Percentiles rank a stretch among this genome's conserved stretches.
phyloP scores from a whole-genome alignment of 2,329 filamentous ascomycete genomes.

The Didymosphaeria variabile region DNA sequence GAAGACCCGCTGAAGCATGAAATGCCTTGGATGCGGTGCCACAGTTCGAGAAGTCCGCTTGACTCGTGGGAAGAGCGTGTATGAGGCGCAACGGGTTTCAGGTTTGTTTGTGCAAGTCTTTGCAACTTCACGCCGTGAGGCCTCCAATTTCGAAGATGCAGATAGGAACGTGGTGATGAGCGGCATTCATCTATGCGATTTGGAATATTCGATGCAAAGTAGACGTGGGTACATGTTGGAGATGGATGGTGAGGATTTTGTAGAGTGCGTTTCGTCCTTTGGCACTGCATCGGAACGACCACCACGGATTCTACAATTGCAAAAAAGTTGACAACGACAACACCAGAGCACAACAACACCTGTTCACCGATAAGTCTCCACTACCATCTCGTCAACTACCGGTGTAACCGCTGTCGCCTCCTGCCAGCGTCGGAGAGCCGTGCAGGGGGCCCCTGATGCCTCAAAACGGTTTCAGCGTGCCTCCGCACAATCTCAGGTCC shows the following conservation, averaged over 20 bases:
- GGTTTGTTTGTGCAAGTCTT: conserved; percentile 13
- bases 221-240: background rate
- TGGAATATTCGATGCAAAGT: background rate
- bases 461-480: conserved; percentile 44
- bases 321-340: background rate
- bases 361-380: background rate
- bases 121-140: background rate
- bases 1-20: conserved; percentile 24
- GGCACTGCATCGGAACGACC: background rate
- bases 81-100: conserved; percentile 29
- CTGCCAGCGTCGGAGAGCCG: conserved; percentile 31
- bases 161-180: background rate
- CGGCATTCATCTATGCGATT: background rate
- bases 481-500: conserved; percentile 25
- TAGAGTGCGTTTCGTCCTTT: background rate
- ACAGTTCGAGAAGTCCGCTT: conserved; percentile 27
- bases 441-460: conserved; percentile 35
- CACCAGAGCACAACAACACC: background rate
- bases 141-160: conserved; percentile 18
- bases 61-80: conserved; percentile 17
- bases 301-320: background rate
- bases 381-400: conserved; percentile 5
- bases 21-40: conserved; percentile 22
- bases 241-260: background rate
- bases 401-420: conserved; percentile 26